Base-by-base conservation (phyloP, 192 early-diverging fungal genomes). In the Coemansia sp. region DNA sequence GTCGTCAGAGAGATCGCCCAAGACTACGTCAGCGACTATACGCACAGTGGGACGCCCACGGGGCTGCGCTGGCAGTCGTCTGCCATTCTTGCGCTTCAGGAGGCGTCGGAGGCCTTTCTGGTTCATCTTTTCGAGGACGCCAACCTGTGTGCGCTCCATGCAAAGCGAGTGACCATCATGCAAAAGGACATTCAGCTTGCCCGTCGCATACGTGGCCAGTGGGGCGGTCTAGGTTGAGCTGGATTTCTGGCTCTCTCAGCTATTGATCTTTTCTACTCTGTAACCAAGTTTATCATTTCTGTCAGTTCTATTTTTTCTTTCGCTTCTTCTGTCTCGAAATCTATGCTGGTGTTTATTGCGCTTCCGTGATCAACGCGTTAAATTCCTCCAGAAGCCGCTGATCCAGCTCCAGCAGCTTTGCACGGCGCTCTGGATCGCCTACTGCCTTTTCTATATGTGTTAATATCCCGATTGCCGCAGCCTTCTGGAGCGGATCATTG, bases 131-230 rank as follows among this genome's bases (percentile, higher is more conserved):
- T 94, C 77, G 94, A 96, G 75, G 94, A 96, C 67, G 90, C 94
- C 23, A 97, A 97, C 69, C 78, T 97, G 26, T 95, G 93, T 60
- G 95, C 95, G 0, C 91, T 97, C 61, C 95, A 97, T 63, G 95
- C 94, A n/a, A 95, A 95, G 72, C 84, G 95, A 8, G 95, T 97
- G 10, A 97, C 95, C 6, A 85, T 97, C 38, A 94, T 94, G 95
- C 90, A 92, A 59, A 88, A 90, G 49, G 95, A 97, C 70, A 94
- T 97, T 46, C 93, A 95, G 69, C 85, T 97, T 34, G 95, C 95
- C 8, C 78, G 93, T 51, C 86, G 95, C 35, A 94, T 96, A 66
- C 87, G 94, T 68, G 94, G 94, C n/a, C 85, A 87, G 55, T 90
- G 85, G 77, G 92, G 88, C 61, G 91, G 91, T 5, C 78, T 91